These are phyloP conservation scores for Ceriops tagal DNA, from an alignment of 345 rosid genomes.

Conservation along the genomic window DNA sequence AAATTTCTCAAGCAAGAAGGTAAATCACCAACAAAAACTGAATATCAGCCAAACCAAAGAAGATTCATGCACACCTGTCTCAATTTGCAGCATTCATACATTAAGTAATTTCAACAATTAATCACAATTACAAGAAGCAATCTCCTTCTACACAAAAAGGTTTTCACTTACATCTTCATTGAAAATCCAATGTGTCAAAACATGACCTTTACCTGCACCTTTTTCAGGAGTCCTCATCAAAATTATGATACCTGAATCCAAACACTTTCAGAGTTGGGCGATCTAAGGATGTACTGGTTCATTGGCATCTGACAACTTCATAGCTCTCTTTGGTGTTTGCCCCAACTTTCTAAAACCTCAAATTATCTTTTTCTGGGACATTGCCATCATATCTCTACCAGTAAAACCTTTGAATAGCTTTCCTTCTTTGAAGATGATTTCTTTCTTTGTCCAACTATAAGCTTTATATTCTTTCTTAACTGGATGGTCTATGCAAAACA, in stretches of 20 bases:
- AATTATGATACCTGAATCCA: slow-evolving; percentile 45
- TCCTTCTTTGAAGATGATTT: slow-evolving; percentile 59
- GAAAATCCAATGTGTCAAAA: slow-evolving; percentile 35
- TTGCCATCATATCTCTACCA: slow-evolving; percentile 57
- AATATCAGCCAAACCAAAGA: slow-evolving; percentile 6
- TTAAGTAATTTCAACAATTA: background rate
- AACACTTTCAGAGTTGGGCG: slow-evolving; percentile 46
- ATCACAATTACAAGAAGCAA: background rate
- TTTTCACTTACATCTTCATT: slow-evolving; percentile 28
- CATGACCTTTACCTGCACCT: slow-evolving; percentile 58
- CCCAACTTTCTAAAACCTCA: slow-evolving; percentile 60
- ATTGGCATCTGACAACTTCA: slow-evolving; percentile 61
- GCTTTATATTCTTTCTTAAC: slow-evolving; percentile 69
- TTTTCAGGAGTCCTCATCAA: slow-evolving; percentile 43
- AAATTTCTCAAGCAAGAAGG: background rate
- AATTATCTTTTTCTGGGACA: slow-evolving; percentile 49
- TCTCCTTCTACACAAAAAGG: background rate
- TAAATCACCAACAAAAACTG: background rate
- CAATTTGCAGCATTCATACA: background rate
- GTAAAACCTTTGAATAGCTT: slow-evolving; percentile 60
- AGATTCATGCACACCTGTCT: slow-evolving; percentile 5
- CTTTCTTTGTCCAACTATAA: slow-evolving; percentile 74
- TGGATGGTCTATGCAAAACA: slow-evolving; percentile 68
- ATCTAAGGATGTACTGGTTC: slow-evolving; percentile 47
- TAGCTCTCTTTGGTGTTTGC: slow-evolving; percentile 45